Evolutionary conservation across 108 stramenopile species (phyloP).

Genomic region (Chaetoceros tenuissimus): DNA sequence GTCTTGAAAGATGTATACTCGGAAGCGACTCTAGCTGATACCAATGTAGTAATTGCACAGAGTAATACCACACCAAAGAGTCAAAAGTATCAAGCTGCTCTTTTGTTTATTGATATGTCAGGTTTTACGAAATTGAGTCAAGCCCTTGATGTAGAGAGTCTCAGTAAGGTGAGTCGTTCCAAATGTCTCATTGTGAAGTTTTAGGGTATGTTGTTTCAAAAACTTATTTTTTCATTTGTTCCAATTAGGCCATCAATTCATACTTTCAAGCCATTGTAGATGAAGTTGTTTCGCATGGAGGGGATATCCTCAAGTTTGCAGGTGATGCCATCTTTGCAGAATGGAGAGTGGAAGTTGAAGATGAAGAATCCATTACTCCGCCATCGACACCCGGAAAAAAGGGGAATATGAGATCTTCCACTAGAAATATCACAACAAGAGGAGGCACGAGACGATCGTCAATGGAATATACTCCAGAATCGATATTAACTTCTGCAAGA

Average conservation of each 20-base stretch:
- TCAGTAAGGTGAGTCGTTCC: conserved; percentile 27
- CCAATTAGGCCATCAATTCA: conserved; percentile 47
- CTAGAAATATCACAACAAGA: background rate
- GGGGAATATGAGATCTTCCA: background rate
- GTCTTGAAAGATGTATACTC: conserved; percentile 33
- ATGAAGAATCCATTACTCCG: background rate
- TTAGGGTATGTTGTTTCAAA: background rate
- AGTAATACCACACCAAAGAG: conserved; percentile 1
- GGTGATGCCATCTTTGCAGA: conserved; percentile 39
- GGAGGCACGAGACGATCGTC: too few species aligned
- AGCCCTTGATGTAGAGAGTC: conserved; percentile 51
- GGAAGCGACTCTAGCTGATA: conserved; percentile 7
- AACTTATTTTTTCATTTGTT: background rate
- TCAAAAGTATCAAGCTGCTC: conserved; percentile 31
- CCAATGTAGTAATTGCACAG: background rate
- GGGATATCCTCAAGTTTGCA: conserved; percentile 72
- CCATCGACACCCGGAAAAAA: background rate
- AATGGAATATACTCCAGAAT: too few species aligned
- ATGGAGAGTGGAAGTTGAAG: conserved; percentile 23
- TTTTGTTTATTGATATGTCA: conserved; percentile 81
- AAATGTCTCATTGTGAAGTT: background rate
- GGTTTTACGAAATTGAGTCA: conserved; percentile 77
- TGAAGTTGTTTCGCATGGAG: conserved; percentile 43
- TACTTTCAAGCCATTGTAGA: conserved; percentile 73
- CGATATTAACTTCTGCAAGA: too few species aligned